Evolutionary conservation across 129 eudicot genomes (phyloP), one percentile per base, ranked within the genome.

Genomic region (Flaveria robusta): DNA sequence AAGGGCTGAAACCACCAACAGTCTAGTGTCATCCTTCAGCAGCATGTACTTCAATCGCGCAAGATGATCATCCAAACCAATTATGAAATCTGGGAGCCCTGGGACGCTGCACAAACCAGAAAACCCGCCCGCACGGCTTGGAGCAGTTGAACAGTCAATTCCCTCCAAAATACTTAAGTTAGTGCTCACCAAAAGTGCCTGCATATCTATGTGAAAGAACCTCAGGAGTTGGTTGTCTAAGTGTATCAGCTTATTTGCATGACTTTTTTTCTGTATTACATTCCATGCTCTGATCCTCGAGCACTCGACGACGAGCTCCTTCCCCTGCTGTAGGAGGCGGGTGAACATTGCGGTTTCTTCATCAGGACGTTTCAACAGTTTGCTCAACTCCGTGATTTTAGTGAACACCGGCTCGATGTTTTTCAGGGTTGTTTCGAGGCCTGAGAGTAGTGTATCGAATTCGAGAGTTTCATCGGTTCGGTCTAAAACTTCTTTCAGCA

Each of bases 31-130:
- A 7, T 77, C 78, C 60, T 11, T 27, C 29, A 79, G 23, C 74
- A 82, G 23, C 74, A 55, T 75, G n/a, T 9, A 29, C 70, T 79
- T 86, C 74, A 82, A 9, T 58, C 75, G 75, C 10, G 15, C 14
- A 29, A 82, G 60, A 23, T 81, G 84, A 56, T 15, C 46, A 22
- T 85, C 89, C 55, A 85, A 70, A 6, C 84, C 89, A 41, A 85
- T 22, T 41, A 75, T 62, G 58, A 52, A 47, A 7, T 78, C 86
- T 8, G 81, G 83, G 9, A 75, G 41, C 64, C 66, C 81, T 13
- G 80, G 79, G 39, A 78, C 86, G 16, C 59, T 56, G 23, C 76
- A 78, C 43, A 62, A 73, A n/a, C 77, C 85, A 0, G 41, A 47
- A 76, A 76, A 50, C 13, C 73, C 73, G 10, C 66, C 42, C 4